Conservation (phyloP, 257 asterid genomes). For the Penstemon newberryi region DNA sequence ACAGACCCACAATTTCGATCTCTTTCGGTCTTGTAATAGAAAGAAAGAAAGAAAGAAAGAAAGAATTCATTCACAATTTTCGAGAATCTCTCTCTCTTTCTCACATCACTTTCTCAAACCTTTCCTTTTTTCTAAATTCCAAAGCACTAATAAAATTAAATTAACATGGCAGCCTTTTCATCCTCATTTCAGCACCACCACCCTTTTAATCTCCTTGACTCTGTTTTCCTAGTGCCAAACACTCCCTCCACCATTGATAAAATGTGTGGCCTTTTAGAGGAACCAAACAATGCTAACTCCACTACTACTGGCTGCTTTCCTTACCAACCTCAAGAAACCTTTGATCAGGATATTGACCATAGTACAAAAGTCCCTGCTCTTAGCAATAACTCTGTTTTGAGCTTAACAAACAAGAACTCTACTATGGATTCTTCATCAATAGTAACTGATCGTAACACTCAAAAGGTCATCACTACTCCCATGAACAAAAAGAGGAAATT, state of each 20-base stretch:
- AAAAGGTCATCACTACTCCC: not conserved
- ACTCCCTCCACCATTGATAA: constrained; percentile 29
- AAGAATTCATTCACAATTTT: constrained; percentile 16
- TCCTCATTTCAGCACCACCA: constrained; percentile 28
- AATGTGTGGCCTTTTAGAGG: constrained; percentile 31
- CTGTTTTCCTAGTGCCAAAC: constrained; percentile 29
- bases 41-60: not conserved
- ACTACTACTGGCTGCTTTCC: constrained; percentile 25
- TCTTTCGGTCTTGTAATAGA: constrained; percentile 7
- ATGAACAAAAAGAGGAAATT: constrained; percentile 50
- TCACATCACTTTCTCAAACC: constrained; percentile 43
- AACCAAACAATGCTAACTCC: constrained; percentile 34
- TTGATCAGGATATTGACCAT: constrained; percentile 30
- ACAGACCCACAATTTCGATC: constrained; percentile 35
- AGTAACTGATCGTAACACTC: constrained; percentile 19
- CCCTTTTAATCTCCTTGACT: constrained; percentile 33
- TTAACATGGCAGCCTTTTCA: constrained; percentile 46
- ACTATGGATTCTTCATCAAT: constrained; percentile 53
- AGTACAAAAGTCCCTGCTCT: constrained; percentile 24
- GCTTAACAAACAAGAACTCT: constrained; percentile 32
- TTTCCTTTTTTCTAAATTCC: constrained; percentile 22
- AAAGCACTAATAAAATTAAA: not conserved
- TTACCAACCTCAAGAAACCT: constrained; percentile 32
- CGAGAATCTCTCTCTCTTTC: constrained; percentile 31
- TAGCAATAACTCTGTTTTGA: constrained; percentile 20